Base-by-base conservation (phyloP, 345 rosid genomes). In the Brassica nigra region DNA sequence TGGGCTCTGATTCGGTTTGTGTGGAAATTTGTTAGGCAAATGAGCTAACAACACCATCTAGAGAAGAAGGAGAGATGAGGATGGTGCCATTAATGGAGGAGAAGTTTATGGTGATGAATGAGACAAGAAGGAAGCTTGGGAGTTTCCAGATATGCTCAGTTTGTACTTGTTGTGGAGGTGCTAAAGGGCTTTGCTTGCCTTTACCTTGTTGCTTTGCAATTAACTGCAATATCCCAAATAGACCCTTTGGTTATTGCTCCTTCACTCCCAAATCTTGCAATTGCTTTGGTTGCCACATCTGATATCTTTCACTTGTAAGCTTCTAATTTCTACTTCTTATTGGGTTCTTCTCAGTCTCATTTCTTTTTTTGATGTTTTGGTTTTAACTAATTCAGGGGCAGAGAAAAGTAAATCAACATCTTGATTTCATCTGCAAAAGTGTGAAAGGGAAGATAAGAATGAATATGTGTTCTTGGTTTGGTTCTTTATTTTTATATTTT, bases 201-300 rank as follows among this genome's bases (percentile, higher is more conserved):
- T 90, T 94, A 27, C 97, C 99, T 36, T 95, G 99, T 84, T 95
- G 99, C 86, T 95, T 84, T 83, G 97, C 97, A 20, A 92, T 95
- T 86, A 92, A 91, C 70, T 95, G 99, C 94, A 95, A 92, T 84
- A 95, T 95, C 49, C 99, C 99, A 9, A 92, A 95, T 75, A 87
- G 95, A 80, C 99, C 99, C 62, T 95, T 91, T 78, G 99, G 99
- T 59, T 95, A 89, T 86, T 95, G 97, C 78, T 91, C 99, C 20
- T 95, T 95, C 87, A 92, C 99, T 73, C 97, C 99, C 83, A 92
- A 88, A 83, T 83, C 97, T 73, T 95, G 99, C 80, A 92, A 92
- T 86, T 95, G 99, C 87, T 86, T 91, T 81, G 88, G 94, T 65
- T 95, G 99, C 89, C 97, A 91, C 86, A 82, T 89, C 86, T 94